Conservation (phyloP, 176 grass and related monocot species). For the Ananas comosus region DNA sequence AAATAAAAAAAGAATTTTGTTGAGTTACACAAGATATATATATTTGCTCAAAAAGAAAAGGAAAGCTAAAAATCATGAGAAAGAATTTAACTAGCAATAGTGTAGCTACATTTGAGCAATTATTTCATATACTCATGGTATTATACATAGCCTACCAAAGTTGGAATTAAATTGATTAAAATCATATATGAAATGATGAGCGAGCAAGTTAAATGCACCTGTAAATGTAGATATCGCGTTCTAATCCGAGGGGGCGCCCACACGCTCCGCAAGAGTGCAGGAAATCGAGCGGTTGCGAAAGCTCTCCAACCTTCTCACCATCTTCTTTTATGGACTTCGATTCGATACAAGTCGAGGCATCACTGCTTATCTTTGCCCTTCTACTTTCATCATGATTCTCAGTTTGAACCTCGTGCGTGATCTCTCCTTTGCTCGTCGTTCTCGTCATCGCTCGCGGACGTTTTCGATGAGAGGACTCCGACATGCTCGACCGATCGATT, state of each 20-base stretch:
- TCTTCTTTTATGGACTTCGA: not conserved
- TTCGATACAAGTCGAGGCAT: not conserved
- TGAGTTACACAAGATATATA: too few relatives aligned
- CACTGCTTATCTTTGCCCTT: not conserved
- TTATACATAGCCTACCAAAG: too few relatives aligned
- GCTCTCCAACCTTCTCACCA: conserved; percentile 6
- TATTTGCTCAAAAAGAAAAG: too few relatives aligned
- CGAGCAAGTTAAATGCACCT: conserved; percentile 15
- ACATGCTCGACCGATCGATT: conserved; percentile 17
- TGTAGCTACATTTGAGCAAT: too few relatives aligned
- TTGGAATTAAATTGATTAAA: too few relatives aligned
- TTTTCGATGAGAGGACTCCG: conserved; percentile 10
- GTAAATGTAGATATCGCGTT: conserved; percentile 34
- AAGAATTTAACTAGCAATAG: too few relatives aligned
- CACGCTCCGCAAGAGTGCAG: conserved; percentile 21
- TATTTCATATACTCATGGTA: too few relatives aligned
- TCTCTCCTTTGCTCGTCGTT: conserved; percentile 25
- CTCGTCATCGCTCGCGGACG: conserved; percentile 3
- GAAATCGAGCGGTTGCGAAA: conserved; percentile 21
- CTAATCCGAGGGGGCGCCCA: conserved; percentile 18
- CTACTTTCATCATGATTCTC: conserved; percentile 4
- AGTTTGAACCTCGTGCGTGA: not conserved
- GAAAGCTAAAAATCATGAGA: too few relatives aligned
- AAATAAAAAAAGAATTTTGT: too few relatives aligned
- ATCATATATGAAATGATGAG: not conserved